A percentile compares a stretch with the other conserved stretches of the same genome.
Conservation (phyloP, 192 early-diverging fungal species). For the Backusella australiensis region DNA sequence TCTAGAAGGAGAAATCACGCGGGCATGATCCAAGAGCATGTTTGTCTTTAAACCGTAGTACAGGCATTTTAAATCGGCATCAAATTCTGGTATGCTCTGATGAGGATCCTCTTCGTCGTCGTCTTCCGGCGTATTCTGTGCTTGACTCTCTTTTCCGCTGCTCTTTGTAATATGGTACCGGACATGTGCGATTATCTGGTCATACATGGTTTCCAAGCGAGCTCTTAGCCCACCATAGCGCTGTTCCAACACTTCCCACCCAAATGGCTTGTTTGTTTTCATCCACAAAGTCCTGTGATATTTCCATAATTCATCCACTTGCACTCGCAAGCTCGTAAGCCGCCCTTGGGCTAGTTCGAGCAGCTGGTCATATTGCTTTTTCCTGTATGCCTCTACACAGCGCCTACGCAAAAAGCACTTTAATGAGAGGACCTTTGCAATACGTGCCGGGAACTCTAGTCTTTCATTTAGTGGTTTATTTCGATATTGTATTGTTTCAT, state of each 20-base stretch:
- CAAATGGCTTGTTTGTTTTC: conserved; percentile 80
- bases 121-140: neutral
- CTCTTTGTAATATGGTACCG: conserved; percentile 23
- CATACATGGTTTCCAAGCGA: conserved; percentile 65
- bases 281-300: conserved; percentile 81
- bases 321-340: conserved; percentile 53
- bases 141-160: conserved; percentile 8
- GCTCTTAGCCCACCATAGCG: conserved; percentile 77
- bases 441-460: conserved; percentile 62
- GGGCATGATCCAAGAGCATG: conserved; percentile 64
- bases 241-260: conserved; percentile 80
- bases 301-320: conserved; percentile 71
- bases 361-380: conserved; percentile 49
- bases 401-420: conserved; percentile 70
- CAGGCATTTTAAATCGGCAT: conserved; percentile 60
- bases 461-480: conserved; percentile 68
- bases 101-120: conserved; percentile 18
- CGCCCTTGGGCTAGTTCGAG: conserved; percentile 56
- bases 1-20: conserved; percentile 57
- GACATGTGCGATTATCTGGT: conserved; percentile 62
- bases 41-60: conserved; percentile 67
- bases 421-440: conserved; percentile 65
- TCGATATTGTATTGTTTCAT: conserved; percentile 44
- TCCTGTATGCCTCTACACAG: conserved; percentile 58
- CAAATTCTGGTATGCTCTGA: conserved; percentile 61